Evolutionary conservation across 2,329 filamentous ascomycete species (phyloP).

Genomic region (Sphaerulina populicola): DNA sequence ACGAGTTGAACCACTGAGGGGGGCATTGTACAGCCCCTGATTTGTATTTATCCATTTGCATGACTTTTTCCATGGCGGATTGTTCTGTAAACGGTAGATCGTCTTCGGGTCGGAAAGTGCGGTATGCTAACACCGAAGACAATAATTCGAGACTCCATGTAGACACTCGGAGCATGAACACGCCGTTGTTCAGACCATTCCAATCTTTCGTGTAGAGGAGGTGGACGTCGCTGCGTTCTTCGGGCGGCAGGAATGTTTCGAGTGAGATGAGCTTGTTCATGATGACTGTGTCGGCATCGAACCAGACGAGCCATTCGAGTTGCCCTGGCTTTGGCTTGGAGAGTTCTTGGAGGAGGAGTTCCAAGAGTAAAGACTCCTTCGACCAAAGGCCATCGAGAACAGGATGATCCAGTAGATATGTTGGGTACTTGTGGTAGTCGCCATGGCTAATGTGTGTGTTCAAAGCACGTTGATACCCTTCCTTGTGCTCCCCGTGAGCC

Average conservation of each 20-base stretch:
- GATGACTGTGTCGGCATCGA: slow-evolving; percentile 37
- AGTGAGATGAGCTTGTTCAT: slow-evolving; percentile 36
- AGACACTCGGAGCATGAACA: slow-evolving; percentile 36
- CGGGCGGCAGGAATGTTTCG: slow-evolving; percentile 34
- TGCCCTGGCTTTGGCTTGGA: slow-evolving; percentile 32
- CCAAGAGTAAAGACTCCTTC: slow-evolving; percentile 38
- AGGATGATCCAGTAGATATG: slow-evolving; percentile 35
- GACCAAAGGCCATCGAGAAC: slow-evolving; percentile 39
- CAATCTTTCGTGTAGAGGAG: slow-evolving; percentile 34
- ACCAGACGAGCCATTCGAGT: slow-evolving; percentile 38
- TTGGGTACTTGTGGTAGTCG: slow-evolving; percentile 34
- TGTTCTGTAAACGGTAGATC: slow-evolving; percentile 35
- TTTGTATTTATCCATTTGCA: slow-evolving; percentile 28
- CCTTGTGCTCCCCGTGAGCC: slow-evolving; percentile 15
- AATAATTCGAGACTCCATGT: slow-evolving; percentile 35
- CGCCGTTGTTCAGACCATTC: slow-evolving; percentile 38
- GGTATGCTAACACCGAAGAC: slow-evolving; percentile 33
- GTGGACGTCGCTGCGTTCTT: slow-evolving; percentile 27
- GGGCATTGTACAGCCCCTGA: slow-evolving; percentile 31
- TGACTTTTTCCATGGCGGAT: slow-evolving; percentile 34
- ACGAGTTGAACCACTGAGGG: slow-evolving; percentile 39
- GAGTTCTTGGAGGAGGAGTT: slow-evolving; percentile 33
- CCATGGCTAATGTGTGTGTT: slow-evolving; percentile 36
- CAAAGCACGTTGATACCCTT: slow-evolving; percentile 34
- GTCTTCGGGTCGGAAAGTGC: slow-evolving; percentile 33